These are phyloP conservation scores for Mortierella antarctica DNA, from an alignment of 192 early-diverging fungal species.

Conservation along the genomic window DNA sequence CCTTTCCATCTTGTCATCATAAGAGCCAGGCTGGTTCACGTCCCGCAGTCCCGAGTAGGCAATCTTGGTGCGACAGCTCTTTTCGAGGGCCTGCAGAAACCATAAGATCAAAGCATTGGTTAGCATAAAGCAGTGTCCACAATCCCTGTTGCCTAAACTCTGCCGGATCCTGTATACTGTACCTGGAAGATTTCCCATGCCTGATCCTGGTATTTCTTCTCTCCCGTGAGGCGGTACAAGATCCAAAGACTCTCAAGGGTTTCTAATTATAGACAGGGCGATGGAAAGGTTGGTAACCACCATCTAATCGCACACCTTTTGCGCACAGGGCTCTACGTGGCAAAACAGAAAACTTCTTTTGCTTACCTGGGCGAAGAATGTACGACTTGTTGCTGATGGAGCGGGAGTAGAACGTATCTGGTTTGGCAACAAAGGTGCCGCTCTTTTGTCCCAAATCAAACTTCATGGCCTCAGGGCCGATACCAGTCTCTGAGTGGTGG, in stretches of 20 bases:
- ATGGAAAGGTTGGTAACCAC: not conserved
- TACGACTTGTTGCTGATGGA: slow-evolving; percentile 27
- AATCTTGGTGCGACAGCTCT: slow-evolving; percentile 56
- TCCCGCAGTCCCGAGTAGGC: slow-evolving; percentile 62
- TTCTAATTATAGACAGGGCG: slow-evolving; percentile 55
- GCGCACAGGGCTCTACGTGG: not conserved
- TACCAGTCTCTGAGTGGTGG: slow-evolving; percentile 55
- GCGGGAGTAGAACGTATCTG: slow-evolving; percentile 21
- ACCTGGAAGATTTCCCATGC: slow-evolving; percentile 76
- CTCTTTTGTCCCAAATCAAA: slow-evolving; percentile 20
- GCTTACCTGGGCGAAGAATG: slow-evolving; percentile 64
- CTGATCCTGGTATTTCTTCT: slow-evolving; percentile 71
- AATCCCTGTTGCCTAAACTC: not conserved
- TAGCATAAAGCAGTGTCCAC: not conserved
- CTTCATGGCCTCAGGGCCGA: slow-evolving; percentile 61
- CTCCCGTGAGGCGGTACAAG: slow-evolving; percentile 78
- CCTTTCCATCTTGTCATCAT: slow-evolving; percentile 68
- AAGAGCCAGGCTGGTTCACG: slow-evolving; percentile 36
- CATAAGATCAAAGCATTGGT: slow-evolving; percentile 2
- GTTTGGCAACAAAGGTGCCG: slow-evolving; percentile 4
- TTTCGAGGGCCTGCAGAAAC: slow-evolving; percentile 52
- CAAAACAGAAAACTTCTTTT: not conserved
- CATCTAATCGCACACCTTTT: not conserved
- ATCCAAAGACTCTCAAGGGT: slow-evolving; percentile 78
- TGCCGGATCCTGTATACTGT: slow-evolving; percentile 4